Conservation (phyloP, 106 monocot species). For the Narthecium ossifragum region DNA sequence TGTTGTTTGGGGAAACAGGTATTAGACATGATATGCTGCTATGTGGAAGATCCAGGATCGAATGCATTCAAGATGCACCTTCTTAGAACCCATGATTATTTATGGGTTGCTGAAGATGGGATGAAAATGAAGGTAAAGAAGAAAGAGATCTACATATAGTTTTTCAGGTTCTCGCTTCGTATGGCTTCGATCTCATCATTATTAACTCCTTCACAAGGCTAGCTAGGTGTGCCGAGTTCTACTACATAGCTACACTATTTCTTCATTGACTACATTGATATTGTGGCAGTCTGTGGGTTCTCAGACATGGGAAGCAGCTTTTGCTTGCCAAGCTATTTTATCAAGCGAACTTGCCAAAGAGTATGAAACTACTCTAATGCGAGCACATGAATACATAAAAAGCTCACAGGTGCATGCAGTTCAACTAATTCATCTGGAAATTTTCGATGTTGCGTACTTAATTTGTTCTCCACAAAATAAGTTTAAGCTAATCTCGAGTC, state of each 20-base stretch:
- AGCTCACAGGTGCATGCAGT: slow-evolving; percentile 84
- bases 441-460: too few species aligned
- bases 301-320: slow-evolving; percentile 90
- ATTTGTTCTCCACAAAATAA: too few species aligned
- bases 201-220: too few species aligned
- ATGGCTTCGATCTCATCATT: too few species aligned
- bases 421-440: too few species aligned
- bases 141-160: too few species aligned
- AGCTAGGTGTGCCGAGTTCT: too few species aligned
- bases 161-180: too few species aligned
- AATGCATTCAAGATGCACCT: slow-evolving; percentile 90
- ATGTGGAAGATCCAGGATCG: slow-evolving; percentile 90
- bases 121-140: slow-evolving; percentile 97
- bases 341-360: slow-evolving; percentile 60
- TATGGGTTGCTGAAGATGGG: slow-evolving; percentile 98
- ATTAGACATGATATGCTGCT: slow-evolving; percentile 92
- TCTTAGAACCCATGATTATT: slow-evolving; percentile 71
- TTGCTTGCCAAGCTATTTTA: slow-evolving; percentile 77
- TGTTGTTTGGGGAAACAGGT: slow-evolving; percentile 24
- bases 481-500: too few species aligned
- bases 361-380: slow-evolving; percentile 49
- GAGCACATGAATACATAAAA: slow-evolving; percentile 74
- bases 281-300: slow-evolving; percentile 88
- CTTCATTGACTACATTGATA: slow-evolving; percentile 44
- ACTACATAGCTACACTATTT: too few species aligned